These are phyloP conservation scores for Nemania sp. DNA, from an alignment of 2,329 filamentous ascomycete genomes.

Conservation along the genomic window DNA sequence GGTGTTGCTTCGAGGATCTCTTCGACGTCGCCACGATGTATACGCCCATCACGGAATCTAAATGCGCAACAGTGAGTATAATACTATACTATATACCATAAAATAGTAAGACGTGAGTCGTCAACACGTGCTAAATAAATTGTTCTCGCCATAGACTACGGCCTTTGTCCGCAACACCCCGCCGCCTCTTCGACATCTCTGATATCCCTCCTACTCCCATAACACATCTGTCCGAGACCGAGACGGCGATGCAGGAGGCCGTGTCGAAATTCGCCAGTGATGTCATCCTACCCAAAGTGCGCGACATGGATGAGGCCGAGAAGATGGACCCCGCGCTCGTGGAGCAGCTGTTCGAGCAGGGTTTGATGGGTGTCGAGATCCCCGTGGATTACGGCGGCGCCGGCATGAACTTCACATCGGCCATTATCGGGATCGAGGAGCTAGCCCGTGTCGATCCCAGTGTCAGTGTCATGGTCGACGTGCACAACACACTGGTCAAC, in stretches of 20 bases:
- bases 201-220: constrained; percentile 91
- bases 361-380: constrained; percentile 96
- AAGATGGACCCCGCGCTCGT: constrained; percentile 89
- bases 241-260: constrained; percentile 87
- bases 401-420: constrained; percentile 98
- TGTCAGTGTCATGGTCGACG: constrained; percentile 94
- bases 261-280: constrained; percentile 93
- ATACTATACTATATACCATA: constrained; percentile 6
- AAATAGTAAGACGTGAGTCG: constrained; percentile 20
- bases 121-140: constrained; percentile 27
- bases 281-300: constrained; percentile 87
- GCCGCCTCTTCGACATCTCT: constrained; percentile 73
- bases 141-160: constrained; percentile 42
- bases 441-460: constrained; percentile 93
- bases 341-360: constrained; percentile 96
- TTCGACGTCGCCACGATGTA: constrained; percentile 45
- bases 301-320: constrained; percentile 98
- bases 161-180: constrained; percentile 69
- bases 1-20: constrained; percentile 50
- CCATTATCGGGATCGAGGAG: constrained; percentile 97
- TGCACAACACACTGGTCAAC: constrained; percentile 98
- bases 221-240: constrained; percentile 89
- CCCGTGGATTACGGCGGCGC: constrained; percentile 96
- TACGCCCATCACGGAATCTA: constrained; percentile 46
- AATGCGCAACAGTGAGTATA: constrained; percentile 51